A percentile compares a stretch with the other conserved stretches of the same genome.
phyloP scores from a whole-genome alignment of 176 grass and related monocot genomes.

The Aechmea fasciata region DNA sequence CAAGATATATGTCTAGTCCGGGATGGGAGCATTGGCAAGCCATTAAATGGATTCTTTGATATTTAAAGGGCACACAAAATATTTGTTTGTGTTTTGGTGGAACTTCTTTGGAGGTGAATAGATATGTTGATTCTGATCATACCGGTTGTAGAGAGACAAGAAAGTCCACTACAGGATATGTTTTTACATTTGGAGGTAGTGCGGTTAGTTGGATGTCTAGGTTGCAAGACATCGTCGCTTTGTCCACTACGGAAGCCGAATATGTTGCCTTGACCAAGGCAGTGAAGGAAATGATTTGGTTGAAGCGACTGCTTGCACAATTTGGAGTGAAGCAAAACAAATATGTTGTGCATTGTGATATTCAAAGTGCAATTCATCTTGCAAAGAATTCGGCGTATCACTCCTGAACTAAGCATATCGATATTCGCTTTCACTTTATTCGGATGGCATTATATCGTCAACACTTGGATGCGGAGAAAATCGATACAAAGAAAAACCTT shows the following conservation, averaged over 20 bases:
- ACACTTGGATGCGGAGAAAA: no score
- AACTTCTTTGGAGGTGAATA: no score
- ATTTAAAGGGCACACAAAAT: no score
- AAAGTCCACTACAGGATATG: not conserved
- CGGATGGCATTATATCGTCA: no score
- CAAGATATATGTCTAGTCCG: no score
- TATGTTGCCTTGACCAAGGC: not conserved
- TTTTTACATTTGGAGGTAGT: not conserved
- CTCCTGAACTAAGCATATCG: not conserved
- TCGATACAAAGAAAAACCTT: no score
- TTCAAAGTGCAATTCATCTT: not conserved
- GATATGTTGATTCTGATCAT: no score
- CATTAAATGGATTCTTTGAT: no score
- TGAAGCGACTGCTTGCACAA: not conserved
- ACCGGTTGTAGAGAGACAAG: no score
- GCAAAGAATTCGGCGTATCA: not conserved
- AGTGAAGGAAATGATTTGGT: not conserved
- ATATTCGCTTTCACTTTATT: no score
- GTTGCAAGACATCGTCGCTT: not conserved
- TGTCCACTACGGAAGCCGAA: not conserved
- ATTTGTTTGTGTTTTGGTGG: no score
- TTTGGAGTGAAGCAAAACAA: not conserved
- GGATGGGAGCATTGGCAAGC: no score
- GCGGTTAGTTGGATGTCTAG: not conserved
- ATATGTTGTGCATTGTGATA: not conserved